Evolutionary conservation across 2,329 filamentous ascomycete species (phyloP).

Genomic region (Colletotrichum acutatum): DNA sequence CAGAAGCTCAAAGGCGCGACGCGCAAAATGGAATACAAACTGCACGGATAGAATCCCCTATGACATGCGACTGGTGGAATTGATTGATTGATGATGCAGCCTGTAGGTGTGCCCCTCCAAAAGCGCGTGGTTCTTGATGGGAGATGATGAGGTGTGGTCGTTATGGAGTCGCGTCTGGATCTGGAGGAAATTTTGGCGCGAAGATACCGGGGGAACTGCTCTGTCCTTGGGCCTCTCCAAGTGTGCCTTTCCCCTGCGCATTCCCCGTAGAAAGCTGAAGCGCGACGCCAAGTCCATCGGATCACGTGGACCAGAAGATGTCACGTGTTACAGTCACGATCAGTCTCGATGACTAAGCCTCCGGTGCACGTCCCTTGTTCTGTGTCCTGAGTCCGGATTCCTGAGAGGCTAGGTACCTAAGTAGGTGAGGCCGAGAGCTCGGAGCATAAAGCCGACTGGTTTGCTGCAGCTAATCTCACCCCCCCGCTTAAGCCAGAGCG

Average conservation of each 20-base stretch:
- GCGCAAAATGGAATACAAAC: conserved; percentile 23
- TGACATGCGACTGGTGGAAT: conserved; percentile 18
- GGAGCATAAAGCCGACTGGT: not conserved
- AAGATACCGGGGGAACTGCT: conserved; percentile 33
- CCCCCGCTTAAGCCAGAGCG: not conserved
- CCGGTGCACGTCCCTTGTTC: no score
- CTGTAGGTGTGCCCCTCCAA: conserved; percentile 16
- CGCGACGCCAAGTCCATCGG: not conserved
- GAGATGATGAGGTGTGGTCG: conserved; percentile 19
- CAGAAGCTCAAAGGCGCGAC: conserved; percentile 24
- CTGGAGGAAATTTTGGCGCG: conserved; percentile 54
- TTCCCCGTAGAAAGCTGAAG: not conserved
- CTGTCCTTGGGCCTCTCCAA: not conserved
- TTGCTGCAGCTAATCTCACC: not conserved
- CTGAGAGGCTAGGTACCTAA: not conserved
- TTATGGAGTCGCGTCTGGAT: conserved; percentile 41
- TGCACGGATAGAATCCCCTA: not conserved
- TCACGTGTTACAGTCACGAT: not conserved
- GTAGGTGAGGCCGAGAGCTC: conserved; percentile 3
- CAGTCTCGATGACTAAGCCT: no score
- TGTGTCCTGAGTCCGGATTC: no score
- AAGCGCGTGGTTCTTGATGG: conserved; percentile 29
- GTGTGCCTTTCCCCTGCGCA: not conserved
- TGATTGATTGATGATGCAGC: conserved; percentile 27
- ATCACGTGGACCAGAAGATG: not conserved